phyloP scores from a whole-genome alignment of 257 asterid species.

The Solanum ossicruentum region DNA sequence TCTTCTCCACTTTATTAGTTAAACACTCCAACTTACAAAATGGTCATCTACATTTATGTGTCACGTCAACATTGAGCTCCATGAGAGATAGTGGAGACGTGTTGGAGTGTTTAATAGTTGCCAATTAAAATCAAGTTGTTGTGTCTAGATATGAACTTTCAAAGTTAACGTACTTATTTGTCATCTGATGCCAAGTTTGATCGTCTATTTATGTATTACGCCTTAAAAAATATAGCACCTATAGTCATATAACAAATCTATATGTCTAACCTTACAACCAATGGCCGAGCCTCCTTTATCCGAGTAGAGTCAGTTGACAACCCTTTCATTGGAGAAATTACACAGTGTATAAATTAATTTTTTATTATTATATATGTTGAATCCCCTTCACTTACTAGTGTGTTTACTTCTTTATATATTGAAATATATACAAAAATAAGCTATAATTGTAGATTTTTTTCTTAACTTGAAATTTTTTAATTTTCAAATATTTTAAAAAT shows the following conservation, averaged over 20 bases:
- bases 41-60: too few relatives aligned
- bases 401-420: neutral
- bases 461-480: neutral
- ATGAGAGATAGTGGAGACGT: too few relatives aligned
- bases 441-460: neutral
- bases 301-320: neutral
- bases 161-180: too few relatives aligned
- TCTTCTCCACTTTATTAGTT: too few relatives aligned
- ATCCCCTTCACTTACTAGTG: neutral
- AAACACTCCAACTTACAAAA: too few relatives aligned
- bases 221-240: neutral
- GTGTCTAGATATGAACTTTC: too few relatives aligned
- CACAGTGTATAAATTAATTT: neutral
- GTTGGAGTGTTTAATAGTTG: too few relatives aligned
- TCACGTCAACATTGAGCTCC: too few relatives aligned
- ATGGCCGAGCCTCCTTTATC: too few relatives aligned
- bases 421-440: neutral
- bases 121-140: too few relatives aligned
- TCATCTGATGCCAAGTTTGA: too few relatives aligned
- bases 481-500: neutral
- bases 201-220: too few relatives aligned
- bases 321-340: neutral
- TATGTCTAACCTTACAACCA: neutral
- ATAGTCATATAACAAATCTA: neutral
- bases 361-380: neutral